Evolutionary conservation across 345 rosid genomes (phyloP).

Genomic region (Gossypium turneri): DNA sequence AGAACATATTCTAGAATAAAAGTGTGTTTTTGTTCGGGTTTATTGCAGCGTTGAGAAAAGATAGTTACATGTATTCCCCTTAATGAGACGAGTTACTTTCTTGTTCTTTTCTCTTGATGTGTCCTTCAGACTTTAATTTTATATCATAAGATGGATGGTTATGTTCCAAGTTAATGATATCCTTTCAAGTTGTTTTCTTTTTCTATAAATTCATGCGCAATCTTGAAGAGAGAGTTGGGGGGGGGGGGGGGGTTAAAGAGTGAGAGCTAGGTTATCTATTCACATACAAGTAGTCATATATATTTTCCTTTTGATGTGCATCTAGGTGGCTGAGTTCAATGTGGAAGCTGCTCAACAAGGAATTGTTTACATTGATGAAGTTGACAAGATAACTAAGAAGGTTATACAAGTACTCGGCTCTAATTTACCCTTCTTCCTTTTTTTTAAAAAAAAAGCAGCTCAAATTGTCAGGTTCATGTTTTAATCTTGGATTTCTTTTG

Average conservation of each 20-base stretch:
- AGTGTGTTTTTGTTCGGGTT: not conserved
- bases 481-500: not conserved
- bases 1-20: not conserved
- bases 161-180: not conserved
- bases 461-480: not conserved
- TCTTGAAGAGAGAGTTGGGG: slow-evolving; percentile 1
- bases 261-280: not conserved
- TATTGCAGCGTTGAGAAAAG: not conserved
- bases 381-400: slow-evolving; percentile 96
- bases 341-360: slow-evolving; percentile 98
- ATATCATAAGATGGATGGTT: not conserved
- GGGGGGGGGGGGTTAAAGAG: not conserved
- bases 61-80: not conserved
- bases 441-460: not conserved
- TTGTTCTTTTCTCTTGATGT: not conserved
- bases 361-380: slow-evolving; percentile 93
- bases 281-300: not conserved
- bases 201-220: not conserved
- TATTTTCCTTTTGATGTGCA: slow-evolving; percentile 20
- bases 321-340: slow-evolving; percentile 82
- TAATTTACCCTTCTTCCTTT: not conserved
- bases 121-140: not conserved
- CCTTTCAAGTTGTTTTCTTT: not conserved
- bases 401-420: slow-evolving; percentile 27
- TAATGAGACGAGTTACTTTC: not conserved